Evolutionary conservation across 192 early-diverging fungal genomes (phyloP).

Genomic region (Linnemannia exigua): DNA sequence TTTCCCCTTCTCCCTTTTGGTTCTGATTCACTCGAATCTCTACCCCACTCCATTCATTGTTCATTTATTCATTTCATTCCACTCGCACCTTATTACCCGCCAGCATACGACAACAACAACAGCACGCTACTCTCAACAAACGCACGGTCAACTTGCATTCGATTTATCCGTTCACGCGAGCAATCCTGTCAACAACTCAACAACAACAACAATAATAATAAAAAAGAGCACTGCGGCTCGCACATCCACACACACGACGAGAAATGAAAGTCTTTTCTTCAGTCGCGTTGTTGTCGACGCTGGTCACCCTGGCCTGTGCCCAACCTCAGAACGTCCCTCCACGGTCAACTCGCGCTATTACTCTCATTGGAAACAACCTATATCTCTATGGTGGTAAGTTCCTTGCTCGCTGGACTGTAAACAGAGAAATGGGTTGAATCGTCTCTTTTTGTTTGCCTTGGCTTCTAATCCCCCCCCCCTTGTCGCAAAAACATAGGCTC

Average conservation of each 20-base stretch:
- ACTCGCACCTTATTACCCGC: background rate
- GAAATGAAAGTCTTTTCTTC: conserved; percentile 9
- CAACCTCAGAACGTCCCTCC: conserved; percentile 30
- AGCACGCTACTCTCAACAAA: background rate
- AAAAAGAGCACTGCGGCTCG: background rate
- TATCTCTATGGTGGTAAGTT: conserved; percentile 50
- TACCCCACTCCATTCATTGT: background rate
- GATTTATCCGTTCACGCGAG: background rate
- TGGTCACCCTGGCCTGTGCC: conserved; percentile 30
- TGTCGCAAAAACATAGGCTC: conserved; percentile 20
- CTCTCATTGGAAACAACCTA: conserved; percentile 30
- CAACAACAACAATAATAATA: background rate
- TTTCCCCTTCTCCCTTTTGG: background rate
- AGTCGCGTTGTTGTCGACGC: conserved; percentile 8
- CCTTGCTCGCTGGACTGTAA: background rate
- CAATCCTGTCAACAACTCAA: background rate
- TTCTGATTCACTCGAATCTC: conserved; percentile 6
- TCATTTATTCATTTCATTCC: background rate
- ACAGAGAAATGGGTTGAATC: too few relatives aligned
- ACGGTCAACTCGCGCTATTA: conserved; percentile 35
- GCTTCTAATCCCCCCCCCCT: background rate
- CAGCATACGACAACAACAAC: background rate
- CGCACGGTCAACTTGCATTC: background rate
- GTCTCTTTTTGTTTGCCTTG: background rate
- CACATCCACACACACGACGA: background rate